Base-by-base conservation (phyloP, 192 early-diverging fungal genomes). In the Dispira parvispora region DNA sequence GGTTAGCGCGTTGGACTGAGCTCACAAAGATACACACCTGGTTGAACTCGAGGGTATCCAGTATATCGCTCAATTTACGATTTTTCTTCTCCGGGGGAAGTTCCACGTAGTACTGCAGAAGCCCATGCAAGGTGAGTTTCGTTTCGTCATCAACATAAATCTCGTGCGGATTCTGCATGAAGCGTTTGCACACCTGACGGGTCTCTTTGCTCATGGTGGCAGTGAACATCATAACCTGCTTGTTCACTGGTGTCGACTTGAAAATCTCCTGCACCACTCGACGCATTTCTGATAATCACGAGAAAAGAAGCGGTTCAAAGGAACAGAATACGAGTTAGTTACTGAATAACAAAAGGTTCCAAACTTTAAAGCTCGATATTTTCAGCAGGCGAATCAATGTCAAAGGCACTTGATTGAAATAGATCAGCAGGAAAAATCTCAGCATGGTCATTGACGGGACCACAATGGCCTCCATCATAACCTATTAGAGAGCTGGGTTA, bases 161-260 rank as follows among this genome's bases (percentile, higher is more conserved):
- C 71, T 98, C 95, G 13, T 93, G 80, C 8, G 95, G 95, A 67
- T 88, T 85, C 65, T 92, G 88, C 95, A 98, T 98, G 67, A 98
- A 98, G 78, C 91, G 92, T 65, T 93, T 92, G 89, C 92, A 94
- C 38, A 96, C 80, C 0, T 85, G 84, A 27, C 90, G 84, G 62
- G 91, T 87, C 62, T 96, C 93, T 78, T 94, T 91, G 79, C 79
- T 84, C 58, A 98, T 74, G 38, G 95, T 98, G 8, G 95, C 95
- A 52, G 84, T 88, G 76, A 91, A 98, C 95, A 98, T 98, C 85
- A 98, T 90, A 49, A 98, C 95, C 72, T 98, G 95, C 81, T 98
- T 98, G 77, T 87, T 84, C 78, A 92, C 92, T 26, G 92, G 92
- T 2, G 92, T 96, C 16, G 86, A 76, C 32, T 83, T 75, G 86